Evolutionary conservation across 768 basidiomycete genomes (phyloP).

Genomic region (Rhodosporidiobolus sp.): DNA sequence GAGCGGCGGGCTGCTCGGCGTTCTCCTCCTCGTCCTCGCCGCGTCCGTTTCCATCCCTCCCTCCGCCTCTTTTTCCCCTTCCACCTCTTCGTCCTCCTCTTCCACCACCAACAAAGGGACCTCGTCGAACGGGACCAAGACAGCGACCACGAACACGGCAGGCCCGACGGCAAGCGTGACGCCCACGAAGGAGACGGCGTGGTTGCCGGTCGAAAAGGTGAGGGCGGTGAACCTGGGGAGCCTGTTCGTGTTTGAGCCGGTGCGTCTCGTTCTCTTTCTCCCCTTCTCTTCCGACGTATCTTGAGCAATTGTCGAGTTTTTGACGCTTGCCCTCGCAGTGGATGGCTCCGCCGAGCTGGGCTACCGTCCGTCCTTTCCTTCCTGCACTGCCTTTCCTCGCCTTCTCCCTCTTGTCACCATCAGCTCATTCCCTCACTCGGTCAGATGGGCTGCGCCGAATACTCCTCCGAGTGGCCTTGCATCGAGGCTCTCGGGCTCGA

Average conservation of each 20-base stretch:
- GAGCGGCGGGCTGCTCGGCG: too few relatives aligned
- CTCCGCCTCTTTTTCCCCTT: too few relatives aligned
- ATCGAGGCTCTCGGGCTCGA: slow-evolving; percentile 12
- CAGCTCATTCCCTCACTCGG: not conserved
- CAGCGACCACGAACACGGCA: not conserved
- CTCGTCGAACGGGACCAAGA: not conserved
- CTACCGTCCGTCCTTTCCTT: slow-evolving; percentile 2
- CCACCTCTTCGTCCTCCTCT: not conserved
- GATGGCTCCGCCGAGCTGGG: slow-evolving; percentile 13
- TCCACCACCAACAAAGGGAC: not conserved
- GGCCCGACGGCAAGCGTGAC: not conserved
- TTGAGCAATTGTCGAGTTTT: not conserved
- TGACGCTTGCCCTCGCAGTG: slow-evolving; percentile 1
- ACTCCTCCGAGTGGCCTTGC: slow-evolving; percentile 21
- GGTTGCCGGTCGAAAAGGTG: slow-evolving; percentile 21
- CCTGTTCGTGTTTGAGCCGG: slow-evolving; percentile 20
- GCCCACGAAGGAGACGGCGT: slow-evolving; percentile 5
- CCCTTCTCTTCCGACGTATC: not conserved
- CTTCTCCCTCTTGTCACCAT: not conserved
- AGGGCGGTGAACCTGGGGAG: slow-evolving; percentile 23
- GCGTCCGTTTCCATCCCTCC: too few relatives aligned
- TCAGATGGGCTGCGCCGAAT: slow-evolving; percentile 3
- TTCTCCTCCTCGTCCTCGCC: too few relatives aligned
- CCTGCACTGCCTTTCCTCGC: not conserved
- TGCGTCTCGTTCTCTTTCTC: not conserved